Base-by-base conservation (phyloP, 345 rosid species). In the Acer yangbiense region DNA sequence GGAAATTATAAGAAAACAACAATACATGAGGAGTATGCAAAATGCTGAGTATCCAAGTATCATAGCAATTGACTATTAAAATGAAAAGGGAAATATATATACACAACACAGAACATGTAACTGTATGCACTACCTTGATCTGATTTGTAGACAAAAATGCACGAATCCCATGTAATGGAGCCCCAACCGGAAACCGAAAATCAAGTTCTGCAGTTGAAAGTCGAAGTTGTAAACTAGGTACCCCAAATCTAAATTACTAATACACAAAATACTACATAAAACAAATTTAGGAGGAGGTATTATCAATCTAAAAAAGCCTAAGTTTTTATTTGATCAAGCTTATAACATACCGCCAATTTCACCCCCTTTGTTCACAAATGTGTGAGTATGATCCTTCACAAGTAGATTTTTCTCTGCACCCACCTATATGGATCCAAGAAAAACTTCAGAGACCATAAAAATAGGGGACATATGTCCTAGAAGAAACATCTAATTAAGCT, bases 321-420 rank as follows among this genome's bases (percentile, higher is more conserved):
- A 21, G 7, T 39, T 48, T 65, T 60, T 18, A 78, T 43, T n/a
- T 69, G 68, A 72, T 68, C 64, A 52, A 76, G 77, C 63, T 64
- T 50, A 32, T 57, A 72, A 73, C 80, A 58, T 81, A 92, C 99
- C 99, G 60, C 99, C 99, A 85, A 94, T 86, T 44, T 87, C 82
- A 58, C 98, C 92, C 29, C 93, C 95, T 81, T 90, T 94, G 88
- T 96, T 96, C 44, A 96, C 97, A 77, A 96, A 96, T 57, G 99
- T 94, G 81, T 96, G 99, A 83, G 98, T 91, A 67, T 96, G 99
- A 77, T 96, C 97, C 87, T 94, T 96, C 86, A 91, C 90, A 43
- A 96, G 98, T 69, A 96, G 88, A 83, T 92, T 96, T 84, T 91
- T 79, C 21, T 94, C 95, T 41, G 98, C 97, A 64, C 98, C 99